These are phyloP conservation scores for Sporothrix phasma DNA, from an alignment of 2,329 filamentous ascomycete genomes.

Conservation along the genomic window DNA sequence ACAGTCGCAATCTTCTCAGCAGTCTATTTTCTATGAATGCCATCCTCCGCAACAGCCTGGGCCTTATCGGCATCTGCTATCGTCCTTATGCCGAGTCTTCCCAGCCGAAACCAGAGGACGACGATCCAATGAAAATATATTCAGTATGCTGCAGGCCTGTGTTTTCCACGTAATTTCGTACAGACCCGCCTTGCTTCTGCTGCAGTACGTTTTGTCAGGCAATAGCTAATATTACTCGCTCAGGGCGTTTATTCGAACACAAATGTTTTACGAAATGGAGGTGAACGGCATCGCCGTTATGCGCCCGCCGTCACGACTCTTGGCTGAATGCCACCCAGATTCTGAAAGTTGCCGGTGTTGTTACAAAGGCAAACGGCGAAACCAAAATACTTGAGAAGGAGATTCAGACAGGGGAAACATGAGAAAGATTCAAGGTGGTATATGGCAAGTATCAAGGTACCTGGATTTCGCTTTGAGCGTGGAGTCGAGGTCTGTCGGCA, in stretches of 20 bases:
- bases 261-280: slow-evolving; percentile 97
- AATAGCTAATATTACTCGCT: not conserved
- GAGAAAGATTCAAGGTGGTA: slow-evolving; percentile 97
- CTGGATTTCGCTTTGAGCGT: slow-evolving; percentile 90
- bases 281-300: slow-evolving; percentile 89
- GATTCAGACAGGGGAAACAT: slow-evolving; percentile 87
- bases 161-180: not conserved
- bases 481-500: slow-evolving; percentile 84
- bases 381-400: slow-evolving; percentile 98
- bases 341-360: slow-evolving; percentile 90
- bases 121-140: slow-evolving; percentile 48
- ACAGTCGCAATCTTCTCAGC: slow-evolving; percentile 36
- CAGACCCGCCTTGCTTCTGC: not conserved
- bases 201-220: not conserved
- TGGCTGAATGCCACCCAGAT: slow-evolving; percentile 99
- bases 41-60: slow-evolving; percentile 34
- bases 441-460: slow-evolving; percentile 99
- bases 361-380: slow-evolving; percentile 94
- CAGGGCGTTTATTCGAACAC: slow-evolving; percentile 86
- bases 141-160: slow-evolving; percentile 36
- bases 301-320: slow-evolving; percentile 85
- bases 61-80: slow-evolving; percentile 27
- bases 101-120: slow-evolving; percentile 25
- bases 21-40: slow-evolving; percentile 50
- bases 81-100: slow-evolving; percentile 32